Conservation (phyloP, 2,329 filamentous ascomycete species). For the Xylariaceae sp. region DNA sequence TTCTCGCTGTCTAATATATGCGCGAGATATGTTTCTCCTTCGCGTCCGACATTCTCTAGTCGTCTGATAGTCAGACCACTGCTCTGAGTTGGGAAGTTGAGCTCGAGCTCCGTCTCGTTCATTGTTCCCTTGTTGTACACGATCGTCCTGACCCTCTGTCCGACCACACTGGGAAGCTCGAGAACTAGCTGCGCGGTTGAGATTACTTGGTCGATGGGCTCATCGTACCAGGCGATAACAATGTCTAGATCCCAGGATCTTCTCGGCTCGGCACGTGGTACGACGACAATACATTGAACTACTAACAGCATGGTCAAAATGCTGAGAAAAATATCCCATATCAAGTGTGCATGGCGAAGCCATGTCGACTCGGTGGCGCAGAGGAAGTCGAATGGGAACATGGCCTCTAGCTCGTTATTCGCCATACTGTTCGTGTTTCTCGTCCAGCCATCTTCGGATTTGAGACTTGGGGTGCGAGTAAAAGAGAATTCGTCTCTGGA, state of each 20-base stretch:
- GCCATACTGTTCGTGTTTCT: constrained; percentile 12
- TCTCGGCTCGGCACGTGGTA: constrained; percentile 5
- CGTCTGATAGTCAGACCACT: constrained; percentile 12
- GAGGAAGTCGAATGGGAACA: constrained; percentile 1
- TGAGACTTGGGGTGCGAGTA: constrained; percentile 9
- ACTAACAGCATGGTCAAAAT: constrained; percentile 11
- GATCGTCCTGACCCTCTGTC: constrained; percentile 18
- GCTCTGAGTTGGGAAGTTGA: constrained; percentile 14
- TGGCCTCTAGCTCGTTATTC: constrained; percentile 15
- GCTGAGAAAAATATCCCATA: constrained; percentile 13
- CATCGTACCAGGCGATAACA: constrained; percentile 22
- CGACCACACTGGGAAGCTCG: constrained; percentile 15
- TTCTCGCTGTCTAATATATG: constrained; percentile 15
- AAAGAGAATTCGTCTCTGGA: constrained; percentile 6
- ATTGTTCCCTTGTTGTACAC: constrained; percentile 20
- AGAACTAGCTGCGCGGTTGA: constrained; percentile 15
- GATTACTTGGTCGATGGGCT: constrained; percentile 20
- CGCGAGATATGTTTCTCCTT: constrained; percentile 21
- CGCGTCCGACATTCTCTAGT: constrained; percentile 20
- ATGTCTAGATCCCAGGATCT: constrained; percentile 20
- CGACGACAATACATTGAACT: constrained; percentile 10
- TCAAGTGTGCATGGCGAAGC: constrained; percentile 9
- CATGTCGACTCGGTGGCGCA: background rate
- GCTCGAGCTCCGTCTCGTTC: constrained; percentile 18
- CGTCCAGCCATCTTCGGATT: constrained; percentile 2